These are phyloP conservation scores for Suillus hirtellus DNA, from an alignment of 768 basidiomycete genomes.

Conservation along the genomic window DNA sequence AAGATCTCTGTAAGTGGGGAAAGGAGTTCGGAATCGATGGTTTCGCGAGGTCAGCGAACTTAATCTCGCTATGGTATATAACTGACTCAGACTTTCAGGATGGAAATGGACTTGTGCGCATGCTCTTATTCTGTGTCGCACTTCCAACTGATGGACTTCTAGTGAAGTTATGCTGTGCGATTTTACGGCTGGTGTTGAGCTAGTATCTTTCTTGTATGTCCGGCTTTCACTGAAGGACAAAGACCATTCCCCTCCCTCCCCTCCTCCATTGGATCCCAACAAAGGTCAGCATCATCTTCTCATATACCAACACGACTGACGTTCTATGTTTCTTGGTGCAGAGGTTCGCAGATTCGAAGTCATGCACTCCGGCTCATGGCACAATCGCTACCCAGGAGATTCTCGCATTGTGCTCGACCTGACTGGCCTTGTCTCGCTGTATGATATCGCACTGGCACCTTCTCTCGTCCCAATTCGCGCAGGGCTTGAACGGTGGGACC, in stretches of 20 bases:
- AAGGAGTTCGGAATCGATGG: constrained; percentile 33
- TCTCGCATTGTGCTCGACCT: constrained; percentile 25
- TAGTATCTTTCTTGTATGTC: constrained; percentile 41
- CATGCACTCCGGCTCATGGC: constrained; percentile 24
- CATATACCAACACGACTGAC: neutral
- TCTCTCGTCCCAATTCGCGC: constrained; percentile 19
- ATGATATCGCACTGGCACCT: constrained; percentile 25
- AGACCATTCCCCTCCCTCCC: neutral
- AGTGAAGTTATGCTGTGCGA: constrained; percentile 53
- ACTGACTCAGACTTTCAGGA: constrained; percentile 27
- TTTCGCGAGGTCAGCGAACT: constrained; percentile 29
- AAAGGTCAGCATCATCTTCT: neutral
- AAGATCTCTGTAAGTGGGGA: constrained; percentile 36
- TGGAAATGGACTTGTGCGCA: constrained; percentile 52
- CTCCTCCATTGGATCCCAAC: neutral
- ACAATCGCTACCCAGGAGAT: constrained; percentile 28
- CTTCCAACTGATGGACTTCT: neutral
- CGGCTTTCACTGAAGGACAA: neutral
- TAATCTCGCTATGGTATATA: too few species aligned
- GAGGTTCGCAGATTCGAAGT: constrained; percentile 12
- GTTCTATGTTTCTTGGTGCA: neutral
- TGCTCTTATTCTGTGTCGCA: neutral
- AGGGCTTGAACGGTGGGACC: constrained; percentile 23
- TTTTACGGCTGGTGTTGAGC: constrained; percentile 40
- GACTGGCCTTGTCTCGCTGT: constrained; percentile 27